Evolutionary conservation across 2,329 filamentous ascomycete species (phyloP), one percentile per base, ranked within the genome.

Genomic region (Exophiala lecanii-corni): DNA sequence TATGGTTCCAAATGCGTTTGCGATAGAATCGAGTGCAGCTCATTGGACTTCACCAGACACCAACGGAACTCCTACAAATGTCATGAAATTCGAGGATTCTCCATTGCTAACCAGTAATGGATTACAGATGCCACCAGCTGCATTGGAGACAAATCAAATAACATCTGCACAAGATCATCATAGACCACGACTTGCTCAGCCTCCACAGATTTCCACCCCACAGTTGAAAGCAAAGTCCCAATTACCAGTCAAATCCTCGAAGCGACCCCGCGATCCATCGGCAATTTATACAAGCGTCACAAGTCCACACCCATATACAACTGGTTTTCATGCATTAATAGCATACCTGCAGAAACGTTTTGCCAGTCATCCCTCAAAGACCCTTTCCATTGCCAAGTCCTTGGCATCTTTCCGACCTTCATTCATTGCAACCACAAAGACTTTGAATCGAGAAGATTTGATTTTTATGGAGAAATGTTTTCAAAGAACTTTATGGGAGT

Each of bases 391-490:
- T 53, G 89, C 88, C 46, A 87, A 89, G 66, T 84, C 89, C 0
- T 75, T 98, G 39, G 84, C 87, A 5, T 88, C 85, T 33, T 94
- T 96, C 55, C 83, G 92, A 5, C 91, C 92, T 2, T 92, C 89
- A 0, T 92, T 98, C 61, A 91, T 97, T 51, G 83, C 89, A 9
- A 94, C 88, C 50, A 94, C 87, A 15, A 86, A 86, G 58, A 89
- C 87, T n/a, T 71, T 97, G 48, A 89, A 88, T 52, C 75, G 82
- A 13, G 84, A 92, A 57, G 92, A 98, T 63, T 72, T 97, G 19
- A 82, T 98, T 16, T 96, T 97, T 63, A 95, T 95, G 85, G 92
- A 98, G 64, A 94, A 94, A 67, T 94, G 86, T 58, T 88, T 97
- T 60, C 92, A 98, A 65, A 80, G 92, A 26, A 94, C 88, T 0